These are phyloP conservation scores for Bertia moriformis DNA, from an alignment of 2,329 filamentous ascomycete genomes.

Conservation along the genomic window DNA sequence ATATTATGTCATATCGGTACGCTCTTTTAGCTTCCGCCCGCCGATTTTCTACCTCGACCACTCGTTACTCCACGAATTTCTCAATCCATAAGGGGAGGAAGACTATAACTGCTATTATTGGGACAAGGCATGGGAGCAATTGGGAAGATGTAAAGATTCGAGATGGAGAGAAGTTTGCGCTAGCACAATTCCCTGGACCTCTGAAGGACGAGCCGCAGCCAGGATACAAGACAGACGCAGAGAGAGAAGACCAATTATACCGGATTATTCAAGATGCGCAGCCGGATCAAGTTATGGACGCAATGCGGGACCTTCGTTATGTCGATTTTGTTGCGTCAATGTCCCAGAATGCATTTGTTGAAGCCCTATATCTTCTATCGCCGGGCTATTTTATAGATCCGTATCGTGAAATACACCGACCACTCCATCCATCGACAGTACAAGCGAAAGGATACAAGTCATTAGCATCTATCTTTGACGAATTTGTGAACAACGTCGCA, in stretches of 20 bases:
- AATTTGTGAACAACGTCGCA: conserved; percentile 3
- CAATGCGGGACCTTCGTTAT: background rate
- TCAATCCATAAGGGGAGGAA: too few relatives aligned
- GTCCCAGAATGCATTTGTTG: conserved; percentile 23
- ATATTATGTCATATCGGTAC: too few relatives aligned
- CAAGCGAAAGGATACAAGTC: background rate
- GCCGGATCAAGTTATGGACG: background rate
- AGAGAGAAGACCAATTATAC: background rate
- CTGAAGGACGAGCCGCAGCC: too few relatives aligned
- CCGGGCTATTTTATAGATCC: conserved; percentile 26
- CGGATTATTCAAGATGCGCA: background rate
- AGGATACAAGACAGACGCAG: too few relatives aligned
- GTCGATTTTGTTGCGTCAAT: conserved; percentile 7
- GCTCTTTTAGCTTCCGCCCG: too few relatives aligned
- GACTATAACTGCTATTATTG: too few relatives aligned
- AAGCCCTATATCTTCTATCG: conserved; percentile 26
- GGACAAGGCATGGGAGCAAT: too few relatives aligned
- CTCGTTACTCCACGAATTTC: too few relatives aligned
- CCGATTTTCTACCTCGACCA: too few relatives aligned
- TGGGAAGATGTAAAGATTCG: too few relatives aligned
- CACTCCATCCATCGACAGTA: conserved; percentile 20
- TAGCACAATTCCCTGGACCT: too few relatives aligned
- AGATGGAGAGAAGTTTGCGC: too few relatives aligned
- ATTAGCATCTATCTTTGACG: background rate
- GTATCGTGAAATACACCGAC: conserved; percentile 21